phyloP scores from a whole-genome alignment of 306 rosid species.

The Lupinus albus region DNA sequence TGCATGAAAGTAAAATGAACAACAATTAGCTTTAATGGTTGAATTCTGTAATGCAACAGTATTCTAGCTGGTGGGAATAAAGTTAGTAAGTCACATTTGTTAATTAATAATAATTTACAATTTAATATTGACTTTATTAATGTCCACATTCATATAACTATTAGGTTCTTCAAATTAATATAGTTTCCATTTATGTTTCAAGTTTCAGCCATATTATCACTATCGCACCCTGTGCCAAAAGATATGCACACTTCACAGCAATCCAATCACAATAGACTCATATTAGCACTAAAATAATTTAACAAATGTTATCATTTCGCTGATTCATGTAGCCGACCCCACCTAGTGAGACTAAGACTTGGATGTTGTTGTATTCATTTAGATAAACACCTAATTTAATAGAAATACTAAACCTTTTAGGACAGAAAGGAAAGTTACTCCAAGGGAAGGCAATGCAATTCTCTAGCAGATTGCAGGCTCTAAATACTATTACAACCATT shows the following conservation, averaged over 20 bases:
- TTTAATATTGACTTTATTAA: background rate
- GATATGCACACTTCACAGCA: background rate
- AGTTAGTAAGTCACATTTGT: background rate
- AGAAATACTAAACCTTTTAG: conserved; percentile 13
- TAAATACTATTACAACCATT: background rate
- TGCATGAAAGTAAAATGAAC: background rate
- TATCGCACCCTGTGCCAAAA: background rate
- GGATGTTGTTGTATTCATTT: too few relatives aligned
- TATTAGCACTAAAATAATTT: background rate
- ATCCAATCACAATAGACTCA: background rate
- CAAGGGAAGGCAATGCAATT: background rate
- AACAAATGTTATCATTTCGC: too few relatives aligned
- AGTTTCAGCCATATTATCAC: background rate
- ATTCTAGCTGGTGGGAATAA: background rate
- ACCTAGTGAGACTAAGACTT: too few relatives aligned
- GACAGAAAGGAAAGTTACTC: background rate
- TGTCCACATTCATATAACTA: background rate
- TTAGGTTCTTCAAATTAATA: background rate
- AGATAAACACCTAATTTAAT: background rate
- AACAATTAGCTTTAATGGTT: background rate
- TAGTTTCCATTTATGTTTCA: background rate
- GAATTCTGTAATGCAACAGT: background rate
- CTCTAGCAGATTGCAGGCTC: conserved; percentile 1
- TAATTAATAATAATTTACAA: background rate
- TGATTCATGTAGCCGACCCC: too few relatives aligned